Evolutionary conservation across 306 rosid genomes (phyloP).

Genomic region (Vigna radiata): DNA sequence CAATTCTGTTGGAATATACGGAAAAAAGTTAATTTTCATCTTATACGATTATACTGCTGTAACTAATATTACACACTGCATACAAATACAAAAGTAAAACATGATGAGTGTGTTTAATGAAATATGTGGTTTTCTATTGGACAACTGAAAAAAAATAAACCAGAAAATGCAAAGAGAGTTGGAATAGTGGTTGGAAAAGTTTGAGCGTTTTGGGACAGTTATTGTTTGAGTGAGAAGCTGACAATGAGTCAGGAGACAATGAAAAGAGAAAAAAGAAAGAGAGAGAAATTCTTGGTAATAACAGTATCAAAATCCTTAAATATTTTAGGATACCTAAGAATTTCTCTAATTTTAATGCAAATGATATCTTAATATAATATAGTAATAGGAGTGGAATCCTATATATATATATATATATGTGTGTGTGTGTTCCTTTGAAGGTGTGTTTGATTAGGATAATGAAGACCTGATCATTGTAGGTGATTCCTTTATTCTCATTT

Average conservation of each 20-base stretch:
- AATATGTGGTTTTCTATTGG: not conserved
- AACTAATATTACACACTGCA: not conserved
- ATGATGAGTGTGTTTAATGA: not conserved
- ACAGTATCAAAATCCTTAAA: not conserved
- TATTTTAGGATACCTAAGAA: not conserved
- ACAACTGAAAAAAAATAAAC: not conserved
- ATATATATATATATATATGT: not conserved
- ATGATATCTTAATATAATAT: not conserved
- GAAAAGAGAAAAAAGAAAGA: not conserved
- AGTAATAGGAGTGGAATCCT: not conserved
- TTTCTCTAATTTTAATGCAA: not conserved
- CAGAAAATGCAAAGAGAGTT: not conserved
- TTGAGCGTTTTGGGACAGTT: not conserved
- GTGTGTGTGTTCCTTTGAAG: not conserved
- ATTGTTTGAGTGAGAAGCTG: not conserved
- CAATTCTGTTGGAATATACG: conserved; percentile 58
- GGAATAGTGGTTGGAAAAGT: not conserved
- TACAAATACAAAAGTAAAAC: not conserved
- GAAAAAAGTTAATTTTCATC: conserved; percentile 52
- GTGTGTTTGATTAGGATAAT: conserved; percentile 31
- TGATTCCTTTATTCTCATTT: conserved; percentile 59
- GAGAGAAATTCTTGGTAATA: not conserved
- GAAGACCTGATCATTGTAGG: conserved; percentile 70
- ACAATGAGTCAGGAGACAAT: not conserved
- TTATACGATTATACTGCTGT: conserved; percentile 23